A percentile compares a stretch with the other conserved stretches of the same genome.
phyloP scores from a whole-genome alignment of 1,284 basidiomycete genomes.

The Rhodofomes roseus region DNA sequence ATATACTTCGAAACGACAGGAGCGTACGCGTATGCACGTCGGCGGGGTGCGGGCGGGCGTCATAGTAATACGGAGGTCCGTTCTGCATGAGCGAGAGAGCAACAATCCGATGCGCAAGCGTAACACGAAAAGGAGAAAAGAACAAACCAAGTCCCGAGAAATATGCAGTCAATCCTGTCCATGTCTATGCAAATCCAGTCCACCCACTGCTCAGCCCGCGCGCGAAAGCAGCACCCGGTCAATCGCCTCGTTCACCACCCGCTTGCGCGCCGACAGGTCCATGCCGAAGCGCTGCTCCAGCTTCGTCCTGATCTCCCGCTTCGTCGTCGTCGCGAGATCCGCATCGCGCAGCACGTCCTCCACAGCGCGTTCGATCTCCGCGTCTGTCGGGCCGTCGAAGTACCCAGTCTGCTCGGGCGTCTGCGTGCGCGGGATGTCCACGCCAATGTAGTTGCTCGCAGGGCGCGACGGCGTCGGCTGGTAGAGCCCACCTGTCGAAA shows the following conservation, averaged over 20 bases:
- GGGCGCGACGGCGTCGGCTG: slow-evolving; percentile 67
- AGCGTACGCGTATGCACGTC: background rate
- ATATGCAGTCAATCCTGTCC: background rate
- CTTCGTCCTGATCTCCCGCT: slow-evolving; percentile 80
- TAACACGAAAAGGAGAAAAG: background rate
- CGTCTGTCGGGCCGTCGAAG: slow-evolving; percentile 52
- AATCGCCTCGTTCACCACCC: slow-evolving; percentile 67
- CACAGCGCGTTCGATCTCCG: slow-evolving; percentile 71
- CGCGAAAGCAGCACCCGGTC: slow-evolving; percentile 53
- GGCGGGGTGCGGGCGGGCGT: background rate
- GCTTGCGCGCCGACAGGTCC: slow-evolving; percentile 65
- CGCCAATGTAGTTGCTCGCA: slow-evolving; percentile 70
- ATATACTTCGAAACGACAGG: background rate
- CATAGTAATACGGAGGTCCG: background rate
- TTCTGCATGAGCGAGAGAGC: background rate
- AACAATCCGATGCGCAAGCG: background rate
- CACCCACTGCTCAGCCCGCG: slow-evolving; percentile 19
- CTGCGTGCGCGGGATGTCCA: slow-evolving; percentile 51
- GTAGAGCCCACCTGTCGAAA: slow-evolving; percentile 41
- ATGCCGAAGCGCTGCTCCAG: slow-evolving; percentile 78
- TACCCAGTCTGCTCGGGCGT: slow-evolving; percentile 51
- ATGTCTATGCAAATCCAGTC: background rate
- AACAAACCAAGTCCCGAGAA: background rate
- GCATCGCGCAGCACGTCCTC: slow-evolving; percentile 69
- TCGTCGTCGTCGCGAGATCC: slow-evolving; percentile 86